Percentiles rank a stretch among this genome's conserved stretches.
phyloP scores from a whole-genome alignment of 345 rosid species.

The Acer negundo region DNA sequence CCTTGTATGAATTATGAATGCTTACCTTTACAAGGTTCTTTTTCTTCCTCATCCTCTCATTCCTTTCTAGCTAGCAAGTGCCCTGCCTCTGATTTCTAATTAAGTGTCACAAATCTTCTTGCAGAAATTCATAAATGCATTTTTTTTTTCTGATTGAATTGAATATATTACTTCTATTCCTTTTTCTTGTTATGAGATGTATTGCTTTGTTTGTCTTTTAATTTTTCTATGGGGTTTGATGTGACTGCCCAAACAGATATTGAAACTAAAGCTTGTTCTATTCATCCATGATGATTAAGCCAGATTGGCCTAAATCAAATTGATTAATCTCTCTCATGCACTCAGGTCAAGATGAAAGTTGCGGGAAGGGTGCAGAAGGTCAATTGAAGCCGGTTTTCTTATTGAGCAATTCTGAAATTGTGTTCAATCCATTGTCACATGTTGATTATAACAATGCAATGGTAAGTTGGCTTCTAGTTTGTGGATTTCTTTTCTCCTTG shows the following conservation, averaged over 20 bases:
- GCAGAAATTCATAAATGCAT: not conserved
- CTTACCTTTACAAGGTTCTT: not conserved
- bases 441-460: constrained; percentile 28
- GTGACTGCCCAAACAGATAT: not conserved
- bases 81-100: not conserved
- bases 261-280: too few species aligned
- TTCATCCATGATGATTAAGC: not conserved
- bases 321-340: not conserved
- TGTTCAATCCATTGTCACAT: constrained; percentile 25
- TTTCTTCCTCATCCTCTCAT: not conserved
- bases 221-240: not conserved
- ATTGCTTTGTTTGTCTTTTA: not conserved
- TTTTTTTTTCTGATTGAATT: not conserved
- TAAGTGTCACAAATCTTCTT: not conserved
- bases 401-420: constrained; percentile 29
- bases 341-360: constrained; percentile 42
- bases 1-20: not conserved
- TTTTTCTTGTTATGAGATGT: not conserved
- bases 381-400: constrained; percentile 38
- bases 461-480: constrained; percentile 28
- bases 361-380: constrained; percentile 33
- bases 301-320: not conserved
- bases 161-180: not conserved
- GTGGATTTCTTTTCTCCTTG: not conserved
- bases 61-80: not conserved